Evolutionary conservation across 495 filamentous ascomycete genomes (phyloP).

Genomic region (Penicillium alfredii): DNA sequence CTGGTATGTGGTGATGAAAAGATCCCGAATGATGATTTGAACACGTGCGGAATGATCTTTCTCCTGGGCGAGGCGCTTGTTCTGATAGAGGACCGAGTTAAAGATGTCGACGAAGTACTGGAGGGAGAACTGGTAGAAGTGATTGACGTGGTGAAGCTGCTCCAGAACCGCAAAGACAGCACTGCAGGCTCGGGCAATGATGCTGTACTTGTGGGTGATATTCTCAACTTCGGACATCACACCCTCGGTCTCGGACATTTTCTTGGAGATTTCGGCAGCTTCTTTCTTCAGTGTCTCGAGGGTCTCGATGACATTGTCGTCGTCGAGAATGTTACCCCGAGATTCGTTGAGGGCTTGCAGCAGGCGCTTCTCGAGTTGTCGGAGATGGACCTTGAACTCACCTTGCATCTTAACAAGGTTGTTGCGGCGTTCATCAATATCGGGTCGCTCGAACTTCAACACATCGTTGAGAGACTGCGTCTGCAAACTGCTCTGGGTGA

Average conservation of each 20-base stretch:
- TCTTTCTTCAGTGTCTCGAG: conserved; percentile 97
- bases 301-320: conserved; percentile 96
- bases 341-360: conserved; percentile 96
- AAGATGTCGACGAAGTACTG: conserved; percentile 98
- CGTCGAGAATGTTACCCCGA: conserved; percentile 94
- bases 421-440: conserved; percentile 93
- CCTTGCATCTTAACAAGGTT: conserved; percentile 98
- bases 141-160: conserved; percentile 95
- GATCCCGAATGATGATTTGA: conserved; percentile 78
- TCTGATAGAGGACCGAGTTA: conserved; percentile 79
- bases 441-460: conserved; percentile 91
- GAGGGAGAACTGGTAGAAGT: conserved; percentile 99
- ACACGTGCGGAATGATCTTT: conserved; percentile 70
- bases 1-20: conserved; percentile 89
- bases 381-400: conserved; percentile 95
- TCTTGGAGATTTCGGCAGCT: conserved; percentile 88
- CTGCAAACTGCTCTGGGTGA: conserved; percentile 96
- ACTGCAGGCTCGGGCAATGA: conserved; percentile 90
- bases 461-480: conserved; percentile 97
- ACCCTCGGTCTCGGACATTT: conserved; percentile 93
- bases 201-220: conserved; percentile 87
- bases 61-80: conserved; percentile 65
- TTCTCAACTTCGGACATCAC: conserved; percentile 97
- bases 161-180: conserved; percentile 94
- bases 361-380: conserved; percentile 91